Base-by-base conservation (phyloP, 352 stramenopile species). In the Globisporangium cystogenes region DNA sequence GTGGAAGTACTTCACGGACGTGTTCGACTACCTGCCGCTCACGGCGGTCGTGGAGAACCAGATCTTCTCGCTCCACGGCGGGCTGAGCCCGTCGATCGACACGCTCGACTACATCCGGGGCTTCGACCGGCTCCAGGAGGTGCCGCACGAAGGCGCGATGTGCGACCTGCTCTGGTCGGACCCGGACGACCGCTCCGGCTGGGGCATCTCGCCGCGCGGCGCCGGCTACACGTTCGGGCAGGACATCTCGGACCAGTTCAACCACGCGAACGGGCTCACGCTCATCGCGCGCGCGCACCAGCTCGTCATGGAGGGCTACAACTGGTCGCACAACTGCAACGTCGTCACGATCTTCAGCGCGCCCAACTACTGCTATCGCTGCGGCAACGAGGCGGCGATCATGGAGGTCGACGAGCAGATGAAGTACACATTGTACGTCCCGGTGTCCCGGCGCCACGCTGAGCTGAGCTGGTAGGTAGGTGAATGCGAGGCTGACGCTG, bases 351-450 rank as follows among this genome's bases (percentile, higher is more conserved):
- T 99, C 55, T 99, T 99, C 73, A 98, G 87, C 35, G 97, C 97
- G 40, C 97, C 97, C 16, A 99, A 99, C 75, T 99, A 99, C 72
- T 99, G 97, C 75, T 99, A 99, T 75, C 86, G 96, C 46, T 99
- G 96, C 66, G 96, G 96, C 24, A 99, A 99, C 70, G 86, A 99
- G 49, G 96, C 96, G 5, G 97, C 97, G 12, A 98, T 99, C 70
- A 96, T 98, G 87, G 93, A 98, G 60, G 88, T 98, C 51, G 91
- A 97, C 59, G 93, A 98, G 65, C 83, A 97, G 62, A 93, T 98
- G 81, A 83, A 96, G 55, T 97, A 97, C 60, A 96, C 85, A 70
- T 98, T 98, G 87, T 97, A 88, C 79, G 84, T 84, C 23, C 7
- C 8, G 21, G n/a, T n/a, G n/a, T n/a, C n/a, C n/a, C n/a, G n/a